A percentile compares a stretch with the other conserved stretches of the same genome.
These are phyloP conservation scores for Capronia coronata DNA, from an alignment of 2,329 filamentous ascomycete genomes.

Conservation along the genomic window DNA sequence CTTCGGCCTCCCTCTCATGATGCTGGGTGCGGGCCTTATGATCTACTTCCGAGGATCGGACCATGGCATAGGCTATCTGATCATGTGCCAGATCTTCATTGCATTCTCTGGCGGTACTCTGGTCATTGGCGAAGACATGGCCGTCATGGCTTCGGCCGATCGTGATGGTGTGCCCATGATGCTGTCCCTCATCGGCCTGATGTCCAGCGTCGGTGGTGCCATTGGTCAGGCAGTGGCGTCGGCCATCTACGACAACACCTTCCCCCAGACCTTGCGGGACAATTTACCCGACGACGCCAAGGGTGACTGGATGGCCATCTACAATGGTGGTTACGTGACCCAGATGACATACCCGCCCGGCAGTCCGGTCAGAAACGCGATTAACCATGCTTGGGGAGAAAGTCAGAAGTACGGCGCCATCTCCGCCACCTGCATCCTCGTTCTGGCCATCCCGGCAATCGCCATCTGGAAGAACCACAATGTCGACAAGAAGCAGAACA, in stretches of 20 bases:
- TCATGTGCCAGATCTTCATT: constrained; percentile 50
- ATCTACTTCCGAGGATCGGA: constrained; percentile 47
- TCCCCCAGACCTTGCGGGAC: constrained; percentile 35
- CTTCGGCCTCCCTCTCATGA: constrained; percentile 45
- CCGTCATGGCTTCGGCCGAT: constrained; percentile 48
- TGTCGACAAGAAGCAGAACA: constrained; percentile 34
- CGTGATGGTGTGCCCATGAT: constrained; percentile 48
- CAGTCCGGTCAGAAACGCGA: constrained; percentile 36
- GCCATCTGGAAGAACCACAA: constrained; percentile 26
- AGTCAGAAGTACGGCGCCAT: constrained; percentile 40
- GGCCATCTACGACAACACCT: constrained; percentile 34
- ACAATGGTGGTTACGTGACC: constrained; percentile 43
- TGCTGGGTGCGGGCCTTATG: constrained; percentile 48
- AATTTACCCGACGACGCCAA: constrained; percentile 32
- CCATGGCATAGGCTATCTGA: constrained; percentile 43
- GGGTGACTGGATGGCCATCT: constrained; percentile 43
- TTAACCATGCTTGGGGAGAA: constrained; percentile 36
- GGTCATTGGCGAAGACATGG: constrained; percentile 49
- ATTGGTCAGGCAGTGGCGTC: constrained; percentile 32
- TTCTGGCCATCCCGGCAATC: constrained; percentile 17
- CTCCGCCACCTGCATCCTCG: constrained; percentile 27
- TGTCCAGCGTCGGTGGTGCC: constrained; percentile 33
- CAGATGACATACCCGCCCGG: constrained; percentile 47
- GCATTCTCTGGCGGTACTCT: constrained; percentile 47
- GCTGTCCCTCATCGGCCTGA: constrained; percentile 39